A percentile compares a stretch with the other conserved stretches of the same genome.
Evolutionary conservation across 257 asterid genomes (phyloP).

Genomic region (Penstemon eatonii): DNA sequence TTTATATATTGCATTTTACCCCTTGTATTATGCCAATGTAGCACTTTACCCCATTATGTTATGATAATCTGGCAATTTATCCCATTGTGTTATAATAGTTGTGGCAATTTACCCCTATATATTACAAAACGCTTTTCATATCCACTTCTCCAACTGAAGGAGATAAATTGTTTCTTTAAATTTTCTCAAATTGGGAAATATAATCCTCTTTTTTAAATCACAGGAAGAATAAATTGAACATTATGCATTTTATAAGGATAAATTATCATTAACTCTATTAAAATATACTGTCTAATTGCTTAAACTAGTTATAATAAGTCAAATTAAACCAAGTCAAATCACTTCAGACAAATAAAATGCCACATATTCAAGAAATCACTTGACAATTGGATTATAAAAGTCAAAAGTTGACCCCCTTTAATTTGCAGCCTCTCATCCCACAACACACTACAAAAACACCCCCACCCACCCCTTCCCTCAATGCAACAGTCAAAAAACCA

Average conservation of each 20-base stretch:
- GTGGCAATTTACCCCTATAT: too few species aligned
- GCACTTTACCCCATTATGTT: too few species aligned
- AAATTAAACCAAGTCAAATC: constrained; percentile 25
- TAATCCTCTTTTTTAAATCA: too few species aligned
- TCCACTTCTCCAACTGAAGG: too few species aligned
- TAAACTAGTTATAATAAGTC: constrained; percentile 28
- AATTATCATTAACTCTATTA: neutral
- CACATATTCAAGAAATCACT: constrained; percentile 17
- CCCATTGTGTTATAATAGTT: too few species aligned
- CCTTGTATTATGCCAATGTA: too few species aligned
- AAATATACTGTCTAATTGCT: constrained; percentile 4
- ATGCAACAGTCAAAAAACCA: constrained; percentile 30
- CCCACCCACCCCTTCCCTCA: constrained; percentile 25
- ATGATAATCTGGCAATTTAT: too few species aligned
- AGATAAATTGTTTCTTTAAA: too few species aligned
- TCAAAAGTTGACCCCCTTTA: constrained; percentile 27
- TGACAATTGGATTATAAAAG: constrained; percentile 25
- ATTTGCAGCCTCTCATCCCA: constrained; percentile 1
- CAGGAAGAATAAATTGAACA: too few species aligned
- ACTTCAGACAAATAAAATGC: constrained; percentile 26
- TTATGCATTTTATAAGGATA: neutral
- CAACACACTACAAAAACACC: constrained; percentile 40
- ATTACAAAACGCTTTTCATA: too few species aligned
- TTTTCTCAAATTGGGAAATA: too few species aligned
- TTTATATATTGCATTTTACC: too few species aligned